Base-by-base conservation (phyloP, 495 filamentous ascomycete genomes). In the Aspergillus homomorphus region DNA sequence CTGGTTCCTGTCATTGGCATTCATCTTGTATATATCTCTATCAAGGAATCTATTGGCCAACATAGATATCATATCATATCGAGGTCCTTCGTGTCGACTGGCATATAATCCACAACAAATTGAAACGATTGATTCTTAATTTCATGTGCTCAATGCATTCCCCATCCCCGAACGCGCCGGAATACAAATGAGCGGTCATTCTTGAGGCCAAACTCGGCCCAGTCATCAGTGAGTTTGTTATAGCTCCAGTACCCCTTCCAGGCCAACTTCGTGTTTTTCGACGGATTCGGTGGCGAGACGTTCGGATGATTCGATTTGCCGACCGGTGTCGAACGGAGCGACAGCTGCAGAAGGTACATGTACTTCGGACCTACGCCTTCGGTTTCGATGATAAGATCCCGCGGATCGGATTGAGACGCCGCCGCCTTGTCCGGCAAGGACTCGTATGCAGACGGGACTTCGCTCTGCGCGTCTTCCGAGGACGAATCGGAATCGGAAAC, bases 171-270 rank as follows among this genome's bases (percentile, higher is more conserved):
- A 30, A 99, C 95, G 30, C 94, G 77, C 61, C 90, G 91, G 72
- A 91, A 98, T 61, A 90, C 88, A 73, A 88, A 97, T 1, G 91
- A 82, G 66, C 89, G 87, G 66, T 91, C 88, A 70, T 96, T 90
- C 69, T 85, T 88, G 59, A 93, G 73, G 18, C 81, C 78, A 73
- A 98, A 98, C 72, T 90, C 88, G 0, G 81, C 90, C 88, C 91
- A 90, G 70, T 96, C 92, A 67, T 93, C 91, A 19, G 92, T 93
- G 62, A 96, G 73, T 64, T 79, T 80, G 66, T 96, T 95, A 63
- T 94, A 95, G 72, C 86, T 92, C 88, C 90, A 96, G 72, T 88
- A 96, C 0, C 90, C 89, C 69, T 87, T 87, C 95, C 95, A 98
- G 0, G 73, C 73, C 33, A 99, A 69, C 74, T 93, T 96, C 49